These are phyloP conservation scores for Alternaria incomplexa DNA, from an alignment of 2,329 filamentous ascomycete genomes.

Conservation along the genomic window DNA sequence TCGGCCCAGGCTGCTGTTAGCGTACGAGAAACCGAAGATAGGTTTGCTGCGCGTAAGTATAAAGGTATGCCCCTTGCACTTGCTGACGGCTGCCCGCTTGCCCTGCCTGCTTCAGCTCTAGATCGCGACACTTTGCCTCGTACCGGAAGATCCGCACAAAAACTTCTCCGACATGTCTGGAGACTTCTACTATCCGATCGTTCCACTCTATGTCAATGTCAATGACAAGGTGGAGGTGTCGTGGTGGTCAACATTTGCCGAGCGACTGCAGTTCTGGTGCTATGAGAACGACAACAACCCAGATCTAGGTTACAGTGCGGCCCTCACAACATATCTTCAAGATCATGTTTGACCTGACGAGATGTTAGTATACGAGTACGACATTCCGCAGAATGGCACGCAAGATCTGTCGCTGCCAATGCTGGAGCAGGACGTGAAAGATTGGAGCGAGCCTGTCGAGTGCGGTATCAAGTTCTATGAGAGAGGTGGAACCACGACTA, in stretches of 20 bases:
- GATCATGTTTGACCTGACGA: neutral
- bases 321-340: neutral
- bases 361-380: neutral
- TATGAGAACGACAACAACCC: neutral
- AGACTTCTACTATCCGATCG: neutral
- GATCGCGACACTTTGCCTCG: neutral
- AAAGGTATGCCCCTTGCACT: neutral
- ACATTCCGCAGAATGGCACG: neutral
- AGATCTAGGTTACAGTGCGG: neutral
- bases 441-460: neutral
- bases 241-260: neutral
- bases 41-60: neutral
- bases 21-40: rapidly evolving
- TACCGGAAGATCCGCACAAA: neutral
- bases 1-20: rapidly evolving
- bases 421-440: neutral
- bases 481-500: neutral
- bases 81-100: neutral
- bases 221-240: neutral
- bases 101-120: neutral
- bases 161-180: neutral
- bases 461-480: neutral
- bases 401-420: neutral
- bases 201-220: neutral
- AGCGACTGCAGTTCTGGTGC: neutral